Evolutionary conservation across 2,329 filamentous ascomycete species (phyloP), one percentile per base, ranked within the genome.

Genomic region (Penicillium aurantiogriseum): DNA sequence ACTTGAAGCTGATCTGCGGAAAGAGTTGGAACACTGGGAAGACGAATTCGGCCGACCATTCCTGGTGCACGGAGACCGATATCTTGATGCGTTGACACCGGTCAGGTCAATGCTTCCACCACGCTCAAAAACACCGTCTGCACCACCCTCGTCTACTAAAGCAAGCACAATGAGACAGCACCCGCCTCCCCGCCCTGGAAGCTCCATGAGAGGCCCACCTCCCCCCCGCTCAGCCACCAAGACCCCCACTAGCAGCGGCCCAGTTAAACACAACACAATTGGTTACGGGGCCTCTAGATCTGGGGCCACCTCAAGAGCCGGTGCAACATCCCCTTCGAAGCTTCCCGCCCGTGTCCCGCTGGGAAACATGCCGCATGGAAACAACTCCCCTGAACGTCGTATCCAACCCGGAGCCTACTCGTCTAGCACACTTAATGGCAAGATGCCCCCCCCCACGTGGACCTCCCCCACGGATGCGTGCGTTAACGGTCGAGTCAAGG

Each of bases 21-120:
- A 88, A 72, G 82, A 84, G n/a, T 82, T 99, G 29, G 90, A 93
- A 71, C 79, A 83, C 45, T 99, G 91, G 87, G 94, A 99, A 72
- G 89, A 96, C 52, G 94, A 97, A 70, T 97, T 93, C 72, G 93
- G 92, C 3, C 86, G 92, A 11, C 91, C 92, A 4, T 99, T 99
- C 80, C 80, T 95, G 45, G 92, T 99, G 15, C 91, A 94, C 64
- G 94, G 94, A 31, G 89, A 96, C 70, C 84, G 91, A 63, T 99
- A 97, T 70, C 81, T 99, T 36, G 92, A 97, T 62, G 84, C 88
- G 57, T 78, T 97, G n/a, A 83, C 83, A 62, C 82, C 80, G 11
- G 81, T 84, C 15, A 80, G 86, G 63, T 85, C 89, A 21, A 96
- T 92, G 77, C 79, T 81, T 40, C 81, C 85, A 5, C 80, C 85